phyloP scores from a whole-genome alignment of 352 stramenopile genomes.

The Phytophthora meadii region DNA sequence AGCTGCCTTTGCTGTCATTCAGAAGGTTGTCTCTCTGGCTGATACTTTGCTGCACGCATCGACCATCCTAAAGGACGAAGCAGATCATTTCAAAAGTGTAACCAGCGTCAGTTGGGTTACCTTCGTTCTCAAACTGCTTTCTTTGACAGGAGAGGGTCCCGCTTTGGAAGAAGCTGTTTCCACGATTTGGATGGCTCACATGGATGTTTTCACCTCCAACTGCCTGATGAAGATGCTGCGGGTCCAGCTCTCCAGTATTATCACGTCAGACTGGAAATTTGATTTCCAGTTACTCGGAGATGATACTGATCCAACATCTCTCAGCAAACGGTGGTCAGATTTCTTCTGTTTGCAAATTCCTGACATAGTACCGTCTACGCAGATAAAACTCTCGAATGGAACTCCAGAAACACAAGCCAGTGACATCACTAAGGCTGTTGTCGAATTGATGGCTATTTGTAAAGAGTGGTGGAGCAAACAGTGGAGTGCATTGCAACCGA shows the following conservation, averaged over 20 bases:
- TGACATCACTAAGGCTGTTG: slow-evolving; percentile 22
- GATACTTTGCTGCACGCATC: slow-evolving; percentile 14
- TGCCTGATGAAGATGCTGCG: slow-evolving; percentile 36
- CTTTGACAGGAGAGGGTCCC: slow-evolving; percentile 4
- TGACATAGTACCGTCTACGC: slow-evolving; percentile 44
- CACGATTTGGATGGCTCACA: slow-evolving; percentile 21
- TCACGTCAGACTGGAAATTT: slow-evolving; percentile 60
- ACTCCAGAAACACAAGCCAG: slow-evolving; percentile 5
- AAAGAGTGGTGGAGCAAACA: slow-evolving; percentile 23
- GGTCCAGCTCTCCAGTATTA: slow-evolving; percentile 38
- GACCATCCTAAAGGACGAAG: slow-evolving; percentile 16
- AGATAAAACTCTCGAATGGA: slow-evolving; percentile 11
- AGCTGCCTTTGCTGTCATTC: slow-evolving; percentile 27
- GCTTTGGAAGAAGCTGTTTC: slow-evolving; percentile 3
- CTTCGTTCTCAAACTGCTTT: slow-evolving; percentile 19
- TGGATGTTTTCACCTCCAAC: slow-evolving; percentile 33
- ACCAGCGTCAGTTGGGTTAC: slow-evolving; percentile 28
- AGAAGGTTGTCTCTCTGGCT: slow-evolving; percentile 27
- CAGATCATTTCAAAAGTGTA: slow-evolving; percentile 14
- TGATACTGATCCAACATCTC: slow-evolving; percentile 1
- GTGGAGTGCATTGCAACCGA: slow-evolving; percentile 22
- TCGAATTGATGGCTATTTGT: slow-evolving; percentile 28
- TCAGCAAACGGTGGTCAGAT: slow-evolving; percentile 34
- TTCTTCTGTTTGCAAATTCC: slow-evolving; percentile 42
- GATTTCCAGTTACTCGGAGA: slow-evolving; percentile 18